Percentiles rank a stretch among this genome's conserved stretches.
Evolutionary conservation across 1,284 basidiomycete species (phyloP).

Genomic region (Tilletia walkeri): DNA sequence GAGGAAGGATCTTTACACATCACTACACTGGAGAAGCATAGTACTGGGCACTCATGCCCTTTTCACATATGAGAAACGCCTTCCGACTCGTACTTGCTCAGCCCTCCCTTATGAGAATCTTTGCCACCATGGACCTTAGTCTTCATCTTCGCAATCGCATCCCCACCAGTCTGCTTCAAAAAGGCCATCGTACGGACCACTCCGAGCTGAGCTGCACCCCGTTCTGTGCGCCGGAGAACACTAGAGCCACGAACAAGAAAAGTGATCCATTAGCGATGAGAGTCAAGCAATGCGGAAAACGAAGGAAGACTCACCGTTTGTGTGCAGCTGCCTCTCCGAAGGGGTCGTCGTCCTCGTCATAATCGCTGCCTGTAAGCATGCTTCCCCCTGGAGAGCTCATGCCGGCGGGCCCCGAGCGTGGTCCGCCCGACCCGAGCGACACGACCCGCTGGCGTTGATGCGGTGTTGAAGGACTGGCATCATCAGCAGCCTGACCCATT

Average conservation of each 20-base stretch:
- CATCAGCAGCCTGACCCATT: neutral
- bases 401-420: neutral
- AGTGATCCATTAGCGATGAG: neutral
- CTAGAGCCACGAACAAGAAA: neutral
- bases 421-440: neutral
- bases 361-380: neutral
- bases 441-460: neutral
- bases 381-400: neutral
- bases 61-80: slow-evolving; percentile 45
- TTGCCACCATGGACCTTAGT: neutral
- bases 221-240: neutral
- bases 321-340: slow-evolving; percentile 13
- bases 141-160: slow-evolving; percentile 18
- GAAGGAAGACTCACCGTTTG: neutral
- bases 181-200: slow-evolving; percentile 12
- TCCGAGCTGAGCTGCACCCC: neutral
- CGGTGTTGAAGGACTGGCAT: neutral
- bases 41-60: too few relatives aligned
- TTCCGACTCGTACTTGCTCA: slow-evolving; percentile 48
- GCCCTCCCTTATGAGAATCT: neutral
- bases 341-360: neutral
- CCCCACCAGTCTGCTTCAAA: slow-evolving; percentile 11
- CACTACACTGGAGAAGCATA: too few relatives aligned
- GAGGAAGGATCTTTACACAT: too few relatives aligned
- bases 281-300: neutral